A percentile compares a stretch with the other conserved stretches of the same genome.
Conservation (phyloP, 2,329 filamentous ascomycete species). For the Trichoderma hamatum region DNA sequence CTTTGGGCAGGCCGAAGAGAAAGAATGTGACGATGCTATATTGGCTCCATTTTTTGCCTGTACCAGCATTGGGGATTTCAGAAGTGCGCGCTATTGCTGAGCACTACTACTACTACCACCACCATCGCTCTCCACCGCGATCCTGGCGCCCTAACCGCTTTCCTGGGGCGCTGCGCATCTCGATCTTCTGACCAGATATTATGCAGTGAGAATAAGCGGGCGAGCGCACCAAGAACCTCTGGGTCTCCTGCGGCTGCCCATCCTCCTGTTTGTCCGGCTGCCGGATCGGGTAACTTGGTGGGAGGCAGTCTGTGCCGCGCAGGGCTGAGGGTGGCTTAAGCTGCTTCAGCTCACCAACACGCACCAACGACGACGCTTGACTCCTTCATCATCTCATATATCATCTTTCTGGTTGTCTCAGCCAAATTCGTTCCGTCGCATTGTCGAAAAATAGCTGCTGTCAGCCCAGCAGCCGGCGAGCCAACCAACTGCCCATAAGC, state of each 20-base stretch:
- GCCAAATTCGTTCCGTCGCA: background rate
- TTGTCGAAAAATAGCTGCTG: background rate
- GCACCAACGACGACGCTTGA: constrained; percentile 4
- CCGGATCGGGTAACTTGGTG: constrained; percentile 13
- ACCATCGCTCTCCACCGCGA: background rate
- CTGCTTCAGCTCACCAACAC: constrained; percentile 14
- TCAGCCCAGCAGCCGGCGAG: constrained; percentile 4
- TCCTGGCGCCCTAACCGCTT: constrained; percentile 23
- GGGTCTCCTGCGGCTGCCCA: background rate
- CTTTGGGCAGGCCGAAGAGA: constrained; percentile 21
- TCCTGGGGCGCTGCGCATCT: constrained; percentile 22
- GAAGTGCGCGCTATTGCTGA: constrained; percentile 15
- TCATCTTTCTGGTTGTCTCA: constrained; percentile 5
- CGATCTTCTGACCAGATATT: constrained; percentile 26
- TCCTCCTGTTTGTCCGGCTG: constrained; percentile 17
- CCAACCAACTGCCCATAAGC: constrained; percentile 13
- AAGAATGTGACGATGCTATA: constrained; percentile 21
- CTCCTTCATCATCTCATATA: constrained; percentile 15
- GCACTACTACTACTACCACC: background rate
- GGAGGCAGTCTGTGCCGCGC: constrained; percentile 1
- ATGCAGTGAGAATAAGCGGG: constrained; percentile 22
- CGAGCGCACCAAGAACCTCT: constrained; percentile 12
- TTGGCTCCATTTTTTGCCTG: constrained; percentile 14
- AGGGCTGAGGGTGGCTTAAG: constrained; percentile 17
- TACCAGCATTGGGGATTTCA: background rate